A percentile compares a stretch with the other conserved stretches of the same genome.
These are phyloP conservation scores for Didymella exigua DNA, from an alignment of 2,329 filamentous ascomycete species.

Conservation along the genomic window DNA sequence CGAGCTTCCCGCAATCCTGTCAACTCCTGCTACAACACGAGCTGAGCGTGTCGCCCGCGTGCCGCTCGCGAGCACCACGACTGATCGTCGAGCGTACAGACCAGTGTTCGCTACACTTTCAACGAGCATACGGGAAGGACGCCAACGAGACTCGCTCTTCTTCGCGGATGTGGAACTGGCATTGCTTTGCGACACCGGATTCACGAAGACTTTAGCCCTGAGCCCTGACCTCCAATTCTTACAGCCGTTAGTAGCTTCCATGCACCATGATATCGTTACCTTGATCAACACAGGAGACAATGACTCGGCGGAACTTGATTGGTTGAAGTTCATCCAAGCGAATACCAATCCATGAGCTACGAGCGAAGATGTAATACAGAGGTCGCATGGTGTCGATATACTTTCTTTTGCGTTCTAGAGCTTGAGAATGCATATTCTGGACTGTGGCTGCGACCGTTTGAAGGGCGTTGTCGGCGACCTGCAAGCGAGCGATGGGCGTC, in stretches of 20 bases:
- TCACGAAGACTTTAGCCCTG: too few species aligned
- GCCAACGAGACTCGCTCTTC: not conserved
- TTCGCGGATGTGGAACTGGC: not conserved
- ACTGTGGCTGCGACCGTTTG: constrained; percentile 7
- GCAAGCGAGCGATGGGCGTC: constrained; percentile 10
- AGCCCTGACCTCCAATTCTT: not conserved
- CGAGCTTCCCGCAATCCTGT: not conserved
- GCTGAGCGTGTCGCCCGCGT: constrained; percentile 5
- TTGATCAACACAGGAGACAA: not conserved
- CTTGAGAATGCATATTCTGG: not conserved
- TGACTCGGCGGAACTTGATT: not conserved
- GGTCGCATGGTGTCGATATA: not conserved
- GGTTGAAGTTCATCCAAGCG: not conserved
- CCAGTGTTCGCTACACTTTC: not conserved
- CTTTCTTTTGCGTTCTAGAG: constrained; percentile 13
- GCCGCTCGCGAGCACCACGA: not conserved
- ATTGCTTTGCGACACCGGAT: not conserved
- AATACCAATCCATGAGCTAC: not conserved
- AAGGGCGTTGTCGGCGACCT: constrained; percentile 14
- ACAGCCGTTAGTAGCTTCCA: not conserved
- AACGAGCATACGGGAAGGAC: not conserved
- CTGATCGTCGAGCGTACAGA: not conserved
- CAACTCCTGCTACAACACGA: not conserved
- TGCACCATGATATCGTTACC: not conserved
- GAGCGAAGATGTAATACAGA: not conserved